Base-by-base conservation (phyloP, 306 rosid genomes). In the Quillaja saponaria region DNA sequence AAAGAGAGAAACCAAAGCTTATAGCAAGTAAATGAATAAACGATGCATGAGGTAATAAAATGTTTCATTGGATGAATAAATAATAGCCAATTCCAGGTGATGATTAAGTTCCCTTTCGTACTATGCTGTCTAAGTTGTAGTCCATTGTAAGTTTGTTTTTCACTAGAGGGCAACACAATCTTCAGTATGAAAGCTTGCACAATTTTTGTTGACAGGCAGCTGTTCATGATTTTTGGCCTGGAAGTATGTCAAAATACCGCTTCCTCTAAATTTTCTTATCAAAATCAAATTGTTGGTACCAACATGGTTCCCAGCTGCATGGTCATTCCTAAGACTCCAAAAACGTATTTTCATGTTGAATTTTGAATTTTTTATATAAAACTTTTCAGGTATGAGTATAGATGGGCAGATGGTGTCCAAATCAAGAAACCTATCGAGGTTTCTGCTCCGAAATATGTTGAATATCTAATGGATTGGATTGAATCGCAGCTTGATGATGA, bases 351-450 rank as follows among this genome's bases (percentile, higher is more conserved):
- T 56, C 16, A 40, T 33, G 14, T 28, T 12, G 68, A 13, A 16
- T 50, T 39, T 16, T 50, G 10, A 64, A 67, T 68, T 60, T 64
- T 71, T 38, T 55, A 2, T 64, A 15, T 64, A 49, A 69, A 21
- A n/a, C n/a, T 50, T 72, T 66, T 66, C 74, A 90, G 99, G 87
- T 94, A 94, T 13, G 97, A 94, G 82, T 94, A 94, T 77, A 77
- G 95, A 75, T 94, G 99, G 99, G 99, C 99, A 25, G 99, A 94
- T 73, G 99, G 99, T 71, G 97, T 87, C 57, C 90, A 80, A 73
- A 94, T 94, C 44, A 94, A 94, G 85, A 94, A 87, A 68, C 99
- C 99, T 56, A 94, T 94, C 40, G 99, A 90, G 84, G 99, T 94
- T 57, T 90, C 97, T 62, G 99, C 99, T 68, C 97, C 99, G 57